A percentile compares a stretch with the other conserved stretches of the same genome.
phyloP scores from a whole-genome alignment of 805 yeast genomes.

The Wickerhamomyces ciferrii region DNA sequence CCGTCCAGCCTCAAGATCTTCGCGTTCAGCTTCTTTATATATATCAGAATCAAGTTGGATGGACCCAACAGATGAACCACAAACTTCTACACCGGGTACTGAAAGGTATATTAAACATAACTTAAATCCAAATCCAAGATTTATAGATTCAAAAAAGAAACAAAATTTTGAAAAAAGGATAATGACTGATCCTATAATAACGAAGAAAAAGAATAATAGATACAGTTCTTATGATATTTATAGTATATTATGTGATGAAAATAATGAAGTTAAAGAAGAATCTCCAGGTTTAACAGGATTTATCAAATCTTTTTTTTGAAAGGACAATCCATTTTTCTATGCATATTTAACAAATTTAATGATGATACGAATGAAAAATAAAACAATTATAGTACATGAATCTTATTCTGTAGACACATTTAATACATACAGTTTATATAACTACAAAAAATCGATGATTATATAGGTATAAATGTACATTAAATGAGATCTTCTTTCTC shows the following conservation, averaged over 20 bases:
- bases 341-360: neutral
- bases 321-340: neutral
- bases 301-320: constrained; percentile 14
- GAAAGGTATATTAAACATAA: constrained; percentile 18
- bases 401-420: neutral
- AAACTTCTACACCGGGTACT: constrained; percentile 17
- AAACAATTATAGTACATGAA: neutral
- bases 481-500: neutral
- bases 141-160: neutral
- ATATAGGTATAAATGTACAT: neutral
- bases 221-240: constrained; percentile 17
- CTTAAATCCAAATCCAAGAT: constrained; percentile 14
- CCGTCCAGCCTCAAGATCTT: constrained; percentile 8
- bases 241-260: constrained; percentile 13
- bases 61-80: constrained; percentile 35
- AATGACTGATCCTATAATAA: constrained; percentile 10
- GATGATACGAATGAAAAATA: constrained; percentile 6
- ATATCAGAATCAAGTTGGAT: constrained; percentile 45
- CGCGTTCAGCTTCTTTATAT: constrained; percentile 24
- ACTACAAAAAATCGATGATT: no score
- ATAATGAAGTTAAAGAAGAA: neutral
- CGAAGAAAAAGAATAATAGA: neutral
- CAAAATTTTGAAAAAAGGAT: constrained; percentile 3
- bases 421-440: no score
- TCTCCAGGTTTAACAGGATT: constrained; percentile 14